phyloP scores from a whole-genome alignment of 352 stramenopile species.

The Globisporangium canariense region DNA sequence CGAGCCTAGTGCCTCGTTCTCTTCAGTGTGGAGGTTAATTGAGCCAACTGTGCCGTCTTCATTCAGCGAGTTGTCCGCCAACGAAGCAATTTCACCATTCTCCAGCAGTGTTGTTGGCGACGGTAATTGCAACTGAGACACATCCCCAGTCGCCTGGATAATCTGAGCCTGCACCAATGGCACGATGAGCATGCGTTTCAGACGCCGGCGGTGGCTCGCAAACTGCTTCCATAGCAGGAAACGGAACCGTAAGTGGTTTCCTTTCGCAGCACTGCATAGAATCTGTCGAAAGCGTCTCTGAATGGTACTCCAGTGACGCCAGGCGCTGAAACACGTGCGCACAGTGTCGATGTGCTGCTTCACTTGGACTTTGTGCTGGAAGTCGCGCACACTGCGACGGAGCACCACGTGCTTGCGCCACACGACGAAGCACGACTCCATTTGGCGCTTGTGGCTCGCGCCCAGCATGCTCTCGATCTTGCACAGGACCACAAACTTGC shows the following conservation, averaged over 20 bases:
- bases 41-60: background rate
- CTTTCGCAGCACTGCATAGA: slow-evolving; percentile 31
- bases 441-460: slow-evolving; percentile 18
- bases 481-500: slow-evolving; percentile 35
- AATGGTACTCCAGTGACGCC: slow-evolving; percentile 29
- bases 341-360: slow-evolving; percentile 14
- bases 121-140: background rate
- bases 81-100: background rate
- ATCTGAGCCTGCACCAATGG: background rate
- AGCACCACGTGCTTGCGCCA: slow-evolving; percentile 38
- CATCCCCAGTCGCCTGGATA: background rate
- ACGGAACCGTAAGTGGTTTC: slow-evolving; percentile 37
- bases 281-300: slow-evolving; percentile 32
- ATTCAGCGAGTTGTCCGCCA: background rate
- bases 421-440: slow-evolving; percentile 30
- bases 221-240: slow-evolving; percentile 58
- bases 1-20: background rate
- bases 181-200: slow-evolving; percentile 24
- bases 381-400: slow-evolving; percentile 20
- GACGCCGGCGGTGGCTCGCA: slow-evolving; percentile 19
- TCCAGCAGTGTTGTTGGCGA: background rate
- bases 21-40: background rate
- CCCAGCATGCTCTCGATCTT: slow-evolving; percentile 56
- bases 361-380: slow-evolving; percentile 18
- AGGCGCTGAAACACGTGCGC: slow-evolving; percentile 24